Base-by-base conservation (phyloP, 2,329 filamentous ascomycete genomes). In the Ceratocystis destructans region DNA sequence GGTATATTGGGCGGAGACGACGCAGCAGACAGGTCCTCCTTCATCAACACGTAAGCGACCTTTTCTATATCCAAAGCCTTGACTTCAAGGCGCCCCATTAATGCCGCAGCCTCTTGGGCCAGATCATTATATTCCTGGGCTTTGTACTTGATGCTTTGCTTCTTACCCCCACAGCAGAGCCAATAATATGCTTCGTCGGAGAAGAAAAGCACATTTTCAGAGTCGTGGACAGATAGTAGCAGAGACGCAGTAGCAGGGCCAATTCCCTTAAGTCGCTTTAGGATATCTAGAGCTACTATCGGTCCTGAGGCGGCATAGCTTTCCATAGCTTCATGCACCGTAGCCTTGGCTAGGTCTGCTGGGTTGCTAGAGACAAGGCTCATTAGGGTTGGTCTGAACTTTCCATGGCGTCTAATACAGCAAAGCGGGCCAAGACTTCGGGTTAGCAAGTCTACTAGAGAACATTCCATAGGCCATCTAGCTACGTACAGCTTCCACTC, bases 161-260 rank as follows among this genome's bases (percentile, higher is more conserved):
- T 79, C 50, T 77, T 75, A 0, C 79, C 79, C n/a, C 75, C 73
- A 72, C 81, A 83, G 71, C 83, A 83, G 5, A 87, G 75, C 88
- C 88, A 93, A 70, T 85, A 81, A 72, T 86, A 93, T 2, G 86
- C 80, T 74, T 94, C 89, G 72, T 95, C 90, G 1, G 86, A 88
- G 75, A 93, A 93, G 78, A 93, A 93, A 1, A 88, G 81, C 62
- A 86, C 79, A 12, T 76, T 75, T 0, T 77, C 74, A 0, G 86
- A 80, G 68, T 85, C 80, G 69, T 85, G 81, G 3, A 87, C 82
- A 3, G 86, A 82, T 2, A 94, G 79, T 0, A 93, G 76, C 41
- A 94, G 80, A 1, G 87, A 89, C 0, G 88, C 89, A 0, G 89
- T 93, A 6, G 89, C 89, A 1, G 89, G 88, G 0, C 89, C 89